Conservation (phyloP, 2,329 filamentous ascomycete species). For the Phyllosticta ampelicida region DNA sequence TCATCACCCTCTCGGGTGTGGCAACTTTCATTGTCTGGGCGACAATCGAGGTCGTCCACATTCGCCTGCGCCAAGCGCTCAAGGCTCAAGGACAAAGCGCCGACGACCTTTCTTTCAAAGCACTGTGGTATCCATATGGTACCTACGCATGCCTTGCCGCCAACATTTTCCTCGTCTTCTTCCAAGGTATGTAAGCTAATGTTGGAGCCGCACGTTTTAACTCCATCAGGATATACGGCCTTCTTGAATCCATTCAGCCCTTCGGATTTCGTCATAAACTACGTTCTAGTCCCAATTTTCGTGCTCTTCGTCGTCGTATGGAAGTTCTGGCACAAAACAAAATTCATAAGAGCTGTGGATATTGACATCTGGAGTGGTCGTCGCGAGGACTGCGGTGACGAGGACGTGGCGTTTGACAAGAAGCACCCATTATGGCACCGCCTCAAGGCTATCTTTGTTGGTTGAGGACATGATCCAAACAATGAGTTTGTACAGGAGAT, state of each 20-base stretch:
- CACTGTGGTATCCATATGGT: conserved; percentile 13
- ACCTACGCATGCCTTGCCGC: conserved; percentile 13
- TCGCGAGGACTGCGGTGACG: conserved; percentile 9
- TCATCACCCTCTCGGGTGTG: conserved; percentile 18
- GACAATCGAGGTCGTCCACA: conserved; percentile 31
- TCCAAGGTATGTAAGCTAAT: conserved; percentile 12
- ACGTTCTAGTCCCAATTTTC: conserved; percentile 15
- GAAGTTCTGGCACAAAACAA: conserved; percentile 22
- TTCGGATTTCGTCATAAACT: conserved; percentile 14
- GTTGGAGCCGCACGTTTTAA: background rate
- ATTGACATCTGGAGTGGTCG: conserved; percentile 31
- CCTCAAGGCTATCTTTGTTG: conserved; percentile 1
- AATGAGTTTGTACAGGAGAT: background rate
- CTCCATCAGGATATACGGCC: conserved; percentile 12
- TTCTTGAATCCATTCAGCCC: conserved; percentile 14
- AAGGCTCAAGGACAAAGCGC: conserved; percentile 26
- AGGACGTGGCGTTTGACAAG: conserved; percentile 2
- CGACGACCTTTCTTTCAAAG: conserved; percentile 15
- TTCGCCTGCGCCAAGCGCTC: conserved; percentile 32
- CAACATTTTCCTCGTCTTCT: conserved; percentile 15
- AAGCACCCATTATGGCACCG: conserved; percentile 2
- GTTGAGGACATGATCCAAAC: background rate
- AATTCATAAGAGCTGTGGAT: conserved; percentile 25
- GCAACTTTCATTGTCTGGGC: conserved; percentile 30
- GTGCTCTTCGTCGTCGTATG: conserved; percentile 12